Percentiles rank a stretch among this genome's conserved stretches.
Conservation (phyloP, 768 basidiomycete genomes). For the Hysterangium stoloniferum region DNA sequence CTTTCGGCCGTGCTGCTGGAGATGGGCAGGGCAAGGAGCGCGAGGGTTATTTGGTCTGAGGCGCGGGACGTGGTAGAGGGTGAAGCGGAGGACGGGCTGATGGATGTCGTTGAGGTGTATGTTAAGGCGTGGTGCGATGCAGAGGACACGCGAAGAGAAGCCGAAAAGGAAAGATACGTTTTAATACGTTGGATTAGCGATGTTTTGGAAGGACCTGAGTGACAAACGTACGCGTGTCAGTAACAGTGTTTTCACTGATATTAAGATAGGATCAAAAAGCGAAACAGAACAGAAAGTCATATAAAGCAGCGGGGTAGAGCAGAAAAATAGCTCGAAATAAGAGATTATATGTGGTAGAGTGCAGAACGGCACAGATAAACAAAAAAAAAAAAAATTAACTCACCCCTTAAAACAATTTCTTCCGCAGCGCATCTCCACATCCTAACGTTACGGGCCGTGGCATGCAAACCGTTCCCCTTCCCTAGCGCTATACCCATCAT, state of each 20-base stretch:
- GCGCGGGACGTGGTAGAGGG: slow-evolving; percentile 28
- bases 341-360: slow-evolving; percentile 9
- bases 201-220: no score
- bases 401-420: slow-evolving; percentile 33
- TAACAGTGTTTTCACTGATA: no score
- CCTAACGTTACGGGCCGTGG: slow-evolving; percentile 32
- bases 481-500: slow-evolving; percentile 13
- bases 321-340: no score
- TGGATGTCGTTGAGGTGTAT: no score
- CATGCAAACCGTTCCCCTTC: slow-evolving; percentile 23
- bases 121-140: no score
- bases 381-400: no score
- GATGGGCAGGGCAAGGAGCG: slow-evolving; percentile 45
- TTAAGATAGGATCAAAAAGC: slow-evolving; percentile 25
- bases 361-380: neutral
- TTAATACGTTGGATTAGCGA: no score
- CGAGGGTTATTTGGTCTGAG: slow-evolving; percentile 49
- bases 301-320: slow-evolving; percentile 23
- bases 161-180: slow-evolving; percentile 48
- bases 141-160: no score
- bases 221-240: no score
- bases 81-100: no score
- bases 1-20: slow-evolving; percentile 35
- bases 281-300: slow-evolving; percentile 2
- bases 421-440: slow-evolving; percentile 47